A percentile compares a stretch with the other conserved stretches of the same genome.
Conservation (phyloP, 2,329 filamentous ascomycete genomes). For the Fusarium hainanense region DNA sequence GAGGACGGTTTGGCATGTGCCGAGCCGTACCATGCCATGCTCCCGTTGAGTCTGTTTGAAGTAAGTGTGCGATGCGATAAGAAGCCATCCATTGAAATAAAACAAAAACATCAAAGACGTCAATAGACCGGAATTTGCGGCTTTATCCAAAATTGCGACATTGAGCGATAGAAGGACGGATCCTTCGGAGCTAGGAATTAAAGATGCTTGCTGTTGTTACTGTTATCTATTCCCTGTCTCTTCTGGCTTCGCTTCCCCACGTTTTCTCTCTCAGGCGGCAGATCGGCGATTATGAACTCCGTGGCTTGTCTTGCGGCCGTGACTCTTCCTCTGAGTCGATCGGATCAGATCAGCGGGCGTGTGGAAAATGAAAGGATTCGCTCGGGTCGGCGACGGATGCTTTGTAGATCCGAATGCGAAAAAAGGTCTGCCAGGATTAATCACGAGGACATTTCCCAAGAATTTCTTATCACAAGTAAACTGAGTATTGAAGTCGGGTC, state of each 20-base stretch:
- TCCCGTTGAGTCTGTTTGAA: not conserved
- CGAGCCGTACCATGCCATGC: not conserved
- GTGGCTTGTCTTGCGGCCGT: not conserved
- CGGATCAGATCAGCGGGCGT: conserved; percentile 9
- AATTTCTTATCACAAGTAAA: not conserved
- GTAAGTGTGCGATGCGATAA: not conserved
- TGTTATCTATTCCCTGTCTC: not conserved
- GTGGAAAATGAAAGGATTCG: conserved; percentile 8
- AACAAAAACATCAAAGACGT: conserved; percentile 7
- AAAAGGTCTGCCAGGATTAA: conserved; percentile 26
- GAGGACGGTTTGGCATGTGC: conserved; percentile 3
- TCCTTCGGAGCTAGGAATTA: conserved; percentile 35
- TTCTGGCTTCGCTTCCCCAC: conserved; percentile 22
- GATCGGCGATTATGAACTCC: conserved; percentile 34
- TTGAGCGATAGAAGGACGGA: conserved; percentile 3
- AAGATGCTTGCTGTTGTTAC: not conserved
- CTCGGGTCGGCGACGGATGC: conserved; percentile 28
- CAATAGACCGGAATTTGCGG: conserved; percentile 33
- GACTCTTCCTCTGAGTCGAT: conserved; percentile 11
- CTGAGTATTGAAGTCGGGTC: not conserved
- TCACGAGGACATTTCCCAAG: conserved; percentile 3
- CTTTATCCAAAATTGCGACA: conserved; percentile 13
- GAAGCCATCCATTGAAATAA: not conserved
- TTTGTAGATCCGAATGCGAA: conserved; percentile 38
- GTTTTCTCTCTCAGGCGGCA: conserved; percentile 21